These are phyloP conservation scores for Quercus glauca DNA, from an alignment of 306 rosid genomes.

Conservation along the genomic window DNA sequence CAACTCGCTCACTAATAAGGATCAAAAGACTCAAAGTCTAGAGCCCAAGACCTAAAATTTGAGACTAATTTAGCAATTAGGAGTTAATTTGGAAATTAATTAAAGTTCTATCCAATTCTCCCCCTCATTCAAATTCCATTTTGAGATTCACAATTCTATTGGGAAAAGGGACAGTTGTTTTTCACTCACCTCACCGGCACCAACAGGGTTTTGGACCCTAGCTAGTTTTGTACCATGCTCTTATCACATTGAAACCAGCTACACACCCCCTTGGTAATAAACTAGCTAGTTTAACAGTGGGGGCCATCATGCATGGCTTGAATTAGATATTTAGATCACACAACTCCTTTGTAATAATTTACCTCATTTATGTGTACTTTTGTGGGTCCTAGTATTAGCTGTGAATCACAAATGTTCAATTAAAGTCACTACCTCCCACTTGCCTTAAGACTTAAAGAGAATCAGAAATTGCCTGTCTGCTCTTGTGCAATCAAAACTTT, in stretches of 20 bases:
- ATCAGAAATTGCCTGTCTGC: background rate
- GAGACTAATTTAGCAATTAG: too few relatives aligned
- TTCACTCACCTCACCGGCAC: background rate
- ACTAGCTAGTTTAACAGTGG: background rate
- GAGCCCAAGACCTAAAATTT: too few relatives aligned
- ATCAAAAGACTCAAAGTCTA: too few relatives aligned
- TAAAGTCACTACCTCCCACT: slow-evolving; percentile 15
- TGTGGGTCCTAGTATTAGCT: slow-evolving; percentile 23
- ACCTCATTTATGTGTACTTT: slow-evolving; percentile 3
- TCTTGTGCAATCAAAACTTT: background rate
- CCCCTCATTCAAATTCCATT: too few relatives aligned
- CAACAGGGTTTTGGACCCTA: background rate
- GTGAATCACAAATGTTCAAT: slow-evolving; percentile 18
- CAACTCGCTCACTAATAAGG: too few relatives aligned
- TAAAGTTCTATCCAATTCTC: too few relatives aligned
- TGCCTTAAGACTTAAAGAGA: background rate
- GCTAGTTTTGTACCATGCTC: background rate
- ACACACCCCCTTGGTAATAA: background rate
- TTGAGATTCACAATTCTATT: too few relatives aligned
- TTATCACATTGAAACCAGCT: background rate
- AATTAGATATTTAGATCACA: background rate
- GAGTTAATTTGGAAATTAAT: too few relatives aligned
- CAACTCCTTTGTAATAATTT: background rate
- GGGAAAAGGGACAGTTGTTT: too few relatives aligned
- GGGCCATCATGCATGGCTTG: background rate